phyloP scores from a whole-genome alignment of 2,329 filamentous ascomycete genomes.

The Sporothrix inflata region DNA sequence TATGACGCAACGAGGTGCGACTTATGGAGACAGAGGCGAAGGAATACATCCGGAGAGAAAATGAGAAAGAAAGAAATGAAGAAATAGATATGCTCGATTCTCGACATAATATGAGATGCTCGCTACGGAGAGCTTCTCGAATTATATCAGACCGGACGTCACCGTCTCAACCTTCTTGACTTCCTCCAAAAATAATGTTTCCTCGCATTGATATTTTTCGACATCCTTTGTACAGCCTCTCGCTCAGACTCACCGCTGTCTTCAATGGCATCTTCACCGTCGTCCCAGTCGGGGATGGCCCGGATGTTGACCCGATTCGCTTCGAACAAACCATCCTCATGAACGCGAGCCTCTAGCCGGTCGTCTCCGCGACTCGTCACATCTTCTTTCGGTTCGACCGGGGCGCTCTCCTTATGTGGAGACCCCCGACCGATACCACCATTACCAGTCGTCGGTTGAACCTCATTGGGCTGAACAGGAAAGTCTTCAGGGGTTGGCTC shows the following conservation, averaged over 20 bases:
- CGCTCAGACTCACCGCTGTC: constrained; percentile 6
- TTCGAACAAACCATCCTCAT: not conserved
- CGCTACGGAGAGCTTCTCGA: not conserved
- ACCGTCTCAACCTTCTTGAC: not conserved
- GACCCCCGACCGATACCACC: not conserved
- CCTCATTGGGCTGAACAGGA: not conserved
- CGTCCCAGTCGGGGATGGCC: constrained; percentile 13
- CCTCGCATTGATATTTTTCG: not conserved
- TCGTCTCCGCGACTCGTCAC: not conserved
- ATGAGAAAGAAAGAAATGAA: not conserved
- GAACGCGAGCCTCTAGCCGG: not conserved
- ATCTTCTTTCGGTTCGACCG: not conserved
- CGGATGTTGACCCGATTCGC: constrained; percentile 4
- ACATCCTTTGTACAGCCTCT: not conserved
- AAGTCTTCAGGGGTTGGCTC: not conserved
- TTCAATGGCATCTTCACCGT: constrained; percentile 14
- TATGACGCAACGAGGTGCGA: not conserved
- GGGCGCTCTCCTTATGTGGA: not conserved
- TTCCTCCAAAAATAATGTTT: not conserved
- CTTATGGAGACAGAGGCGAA: not conserved
- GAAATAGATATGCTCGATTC: not conserved
- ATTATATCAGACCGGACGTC: not conserved
- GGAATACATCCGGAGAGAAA: not conserved
- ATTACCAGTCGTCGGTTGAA: not conserved
- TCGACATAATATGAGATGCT: not conserved